phyloP scores from a whole-genome alignment of 768 basidiomycete species.

The Kwoniella dendrophila region DNA sequence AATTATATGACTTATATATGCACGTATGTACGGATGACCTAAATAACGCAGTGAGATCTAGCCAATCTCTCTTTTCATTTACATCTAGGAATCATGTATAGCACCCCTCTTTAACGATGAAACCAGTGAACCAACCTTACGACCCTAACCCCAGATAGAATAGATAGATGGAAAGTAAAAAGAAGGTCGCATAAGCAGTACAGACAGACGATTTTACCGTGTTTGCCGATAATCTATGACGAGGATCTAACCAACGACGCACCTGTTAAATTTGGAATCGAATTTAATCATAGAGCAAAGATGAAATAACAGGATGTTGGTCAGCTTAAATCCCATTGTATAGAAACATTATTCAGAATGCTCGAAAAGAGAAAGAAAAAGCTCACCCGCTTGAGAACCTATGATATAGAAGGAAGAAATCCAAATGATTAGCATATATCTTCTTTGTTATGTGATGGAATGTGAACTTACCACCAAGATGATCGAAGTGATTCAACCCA shows the following conservation, averaged over 20 bases:
- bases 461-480: slow-evolving; percentile 55
- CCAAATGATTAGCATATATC: not conserved
- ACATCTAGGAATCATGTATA: not conserved
- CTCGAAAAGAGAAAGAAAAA: not conserved
- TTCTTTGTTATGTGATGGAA: not conserved
- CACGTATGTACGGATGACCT: no score
- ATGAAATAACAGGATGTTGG: not conserved
- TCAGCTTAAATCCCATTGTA: slow-evolving; percentile 1
- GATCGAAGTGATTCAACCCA: slow-evolving; percentile 80
- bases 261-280: slow-evolving; percentile 12
- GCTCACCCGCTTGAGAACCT: slow-evolving; percentile 24
- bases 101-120: not conserved
- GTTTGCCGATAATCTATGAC: not conserved
- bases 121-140: slow-evolving; percentile 16
- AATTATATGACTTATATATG: no score
- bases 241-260: slow-evolving; percentile 25
- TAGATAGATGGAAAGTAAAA: no score
- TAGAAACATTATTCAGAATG: not conserved
- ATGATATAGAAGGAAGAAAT: not conserved
- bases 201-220: no score
- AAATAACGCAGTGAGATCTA: no score
- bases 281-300: slow-evolving; percentile 2
- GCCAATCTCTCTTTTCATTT: no score
- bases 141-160: not conserved
- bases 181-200: slow-evolving; percentile 1